These are phyloP conservation scores for Nigrospora sphaerica DNA, from an alignment of 2,329 filamentous ascomycete genomes.

Conservation along the genomic window DNA sequence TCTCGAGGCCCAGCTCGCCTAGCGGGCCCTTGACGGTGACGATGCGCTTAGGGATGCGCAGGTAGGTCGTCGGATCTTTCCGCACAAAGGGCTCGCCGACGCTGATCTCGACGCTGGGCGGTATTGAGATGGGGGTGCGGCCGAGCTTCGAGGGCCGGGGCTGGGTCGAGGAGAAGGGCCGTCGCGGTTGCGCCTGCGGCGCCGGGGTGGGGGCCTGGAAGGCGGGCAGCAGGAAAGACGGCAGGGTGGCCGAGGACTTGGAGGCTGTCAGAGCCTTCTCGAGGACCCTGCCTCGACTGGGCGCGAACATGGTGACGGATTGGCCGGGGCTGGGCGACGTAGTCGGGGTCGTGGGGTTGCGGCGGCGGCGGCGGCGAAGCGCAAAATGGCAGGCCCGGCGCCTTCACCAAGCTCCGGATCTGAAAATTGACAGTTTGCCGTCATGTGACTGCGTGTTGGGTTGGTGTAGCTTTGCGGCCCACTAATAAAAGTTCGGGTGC, in stretches of 20 bases:
- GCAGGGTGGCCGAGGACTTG: conserved; percentile 39
- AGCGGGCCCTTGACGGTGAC: conserved; percentile 76
- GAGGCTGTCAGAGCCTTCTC: conserved; percentile 39
- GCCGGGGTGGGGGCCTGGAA: conserved; percentile 42
- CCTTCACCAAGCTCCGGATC: not conserved
- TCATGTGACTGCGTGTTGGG: conserved; percentile 6
- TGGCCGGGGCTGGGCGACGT: not conserved
- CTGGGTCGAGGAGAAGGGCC: conserved; percentile 66
- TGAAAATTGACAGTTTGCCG: conserved; percentile 4
- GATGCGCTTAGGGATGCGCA: conserved; percentile 55
- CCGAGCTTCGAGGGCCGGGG: conserved; percentile 75
- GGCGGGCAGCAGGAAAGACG: conserved; percentile 66
- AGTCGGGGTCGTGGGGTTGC: conserved; percentile 9
- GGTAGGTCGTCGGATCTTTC: conserved; percentile 50
- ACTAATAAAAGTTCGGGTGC: no score
- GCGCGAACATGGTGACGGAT: conserved; percentile 51
- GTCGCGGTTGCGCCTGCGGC: conserved; percentile 21
- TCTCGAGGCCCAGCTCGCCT: conserved; percentile 67
- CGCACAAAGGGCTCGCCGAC: conserved; percentile 54
- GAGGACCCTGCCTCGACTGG: conserved; percentile 53
- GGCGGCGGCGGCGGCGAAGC: not conserved
- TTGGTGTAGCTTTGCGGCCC: not conserved
- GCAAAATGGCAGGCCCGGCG: not conserved
- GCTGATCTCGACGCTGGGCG: conserved; percentile 73
- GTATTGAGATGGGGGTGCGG: conserved; percentile 69